Evolutionary conservation across 2,329 filamentous ascomycete species (phyloP).

Genomic region (Curvularia eragrostidis): DNA sequence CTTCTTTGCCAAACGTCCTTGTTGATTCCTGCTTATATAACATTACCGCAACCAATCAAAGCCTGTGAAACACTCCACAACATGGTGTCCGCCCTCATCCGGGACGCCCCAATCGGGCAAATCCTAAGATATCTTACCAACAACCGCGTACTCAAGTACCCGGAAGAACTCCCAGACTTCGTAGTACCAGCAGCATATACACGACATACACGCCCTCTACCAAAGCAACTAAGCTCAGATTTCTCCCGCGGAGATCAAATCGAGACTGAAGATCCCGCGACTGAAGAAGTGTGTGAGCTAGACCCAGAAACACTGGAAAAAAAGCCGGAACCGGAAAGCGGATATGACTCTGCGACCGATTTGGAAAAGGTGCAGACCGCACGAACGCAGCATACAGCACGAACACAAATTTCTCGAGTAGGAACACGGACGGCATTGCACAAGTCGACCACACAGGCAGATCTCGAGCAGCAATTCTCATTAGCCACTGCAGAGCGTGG

Average conservation of each 20-base stretch:
- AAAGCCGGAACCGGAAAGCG: conserved; percentile 24
- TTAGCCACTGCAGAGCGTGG: conserved; percentile 46
- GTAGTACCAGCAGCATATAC: conserved; percentile 56
- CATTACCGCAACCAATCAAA: not conserved
- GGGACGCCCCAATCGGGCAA: conserved; percentile 66
- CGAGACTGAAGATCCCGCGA: conserved; percentile 29
- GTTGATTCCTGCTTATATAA: not conserved
- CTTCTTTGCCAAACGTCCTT: not conserved
- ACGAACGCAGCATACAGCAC: conserved; percentile 34
- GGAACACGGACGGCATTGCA: conserved; percentile 48
- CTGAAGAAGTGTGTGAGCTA: conserved; percentile 34
- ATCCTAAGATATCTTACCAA: conserved; percentile 62
- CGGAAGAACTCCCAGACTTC: conserved; percentile 65
- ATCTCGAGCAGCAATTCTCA: conserved; percentile 52
- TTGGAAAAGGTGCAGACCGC: conserved; percentile 46
- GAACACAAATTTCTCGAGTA: conserved; percentile 44
- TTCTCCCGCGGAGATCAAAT: conserved; percentile 8
- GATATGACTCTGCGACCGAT: conserved; percentile 31
- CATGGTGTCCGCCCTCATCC: conserved; percentile 47
- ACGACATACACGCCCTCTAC: conserved; percentile 19
- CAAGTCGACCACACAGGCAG: conserved; percentile 46
- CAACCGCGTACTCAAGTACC: conserved; percentile 63
- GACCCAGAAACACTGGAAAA: conserved; percentile 37
- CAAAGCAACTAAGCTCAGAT: conserved; percentile 22
- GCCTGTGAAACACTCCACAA: not conserved